Conservation (phyloP, 139 green algal species). For the Chlorella vulgaris region DNA sequence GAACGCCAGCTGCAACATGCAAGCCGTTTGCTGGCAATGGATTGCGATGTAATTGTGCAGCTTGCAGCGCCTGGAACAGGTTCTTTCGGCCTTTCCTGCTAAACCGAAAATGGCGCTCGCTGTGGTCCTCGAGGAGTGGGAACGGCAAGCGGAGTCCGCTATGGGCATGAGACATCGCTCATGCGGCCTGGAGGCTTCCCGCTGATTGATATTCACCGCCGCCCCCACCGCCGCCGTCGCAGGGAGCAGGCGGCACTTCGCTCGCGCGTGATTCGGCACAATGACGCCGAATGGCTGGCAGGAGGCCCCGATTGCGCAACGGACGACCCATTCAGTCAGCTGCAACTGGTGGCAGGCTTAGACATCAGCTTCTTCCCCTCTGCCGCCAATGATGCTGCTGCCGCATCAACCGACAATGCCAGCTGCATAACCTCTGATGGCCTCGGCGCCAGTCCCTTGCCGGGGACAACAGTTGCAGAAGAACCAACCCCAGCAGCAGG, state of each 20-base stretch:
- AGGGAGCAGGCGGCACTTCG: conserved; percentile 5
- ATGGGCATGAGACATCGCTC: background rate
- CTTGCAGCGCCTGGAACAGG: too few relatives aligned
- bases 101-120: background rate
- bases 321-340: background rate
- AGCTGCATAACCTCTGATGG: background rate
- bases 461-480: background rate
- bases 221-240: background rate
- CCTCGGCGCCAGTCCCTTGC: too few relatives aligned
- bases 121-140: background rate
- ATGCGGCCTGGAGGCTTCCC: background rate
- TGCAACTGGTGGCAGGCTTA: conserved; percentile 12
- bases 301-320: too few relatives aligned
- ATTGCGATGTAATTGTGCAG: too few relatives aligned
- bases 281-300: background rate
- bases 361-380: conserved; percentile 25
- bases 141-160: background rate
- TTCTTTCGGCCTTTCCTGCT: background rate
- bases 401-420: background rate
- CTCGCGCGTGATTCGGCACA: background rate
- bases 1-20: background rate
- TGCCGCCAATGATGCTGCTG: too few relatives aligned
- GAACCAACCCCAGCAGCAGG: background rate
- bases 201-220: background rate
- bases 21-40: background rate